Evolutionary conservation across 1,139 yeast species (phyloP).

Genomic region (Chernovozyma sophiae-reginae): DNA sequence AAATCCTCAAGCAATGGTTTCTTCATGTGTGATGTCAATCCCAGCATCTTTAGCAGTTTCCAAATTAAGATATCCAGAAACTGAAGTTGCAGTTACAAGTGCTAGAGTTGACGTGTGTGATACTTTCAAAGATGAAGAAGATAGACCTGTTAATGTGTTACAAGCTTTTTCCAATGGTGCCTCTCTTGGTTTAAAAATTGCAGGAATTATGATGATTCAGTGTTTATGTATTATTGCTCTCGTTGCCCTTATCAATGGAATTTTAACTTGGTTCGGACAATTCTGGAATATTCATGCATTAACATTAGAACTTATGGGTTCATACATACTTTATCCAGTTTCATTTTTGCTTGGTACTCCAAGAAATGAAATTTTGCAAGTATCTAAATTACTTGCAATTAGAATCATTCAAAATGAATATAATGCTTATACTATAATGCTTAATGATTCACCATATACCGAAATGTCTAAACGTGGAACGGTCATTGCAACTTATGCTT

Average conservation of each 20-base stretch:
- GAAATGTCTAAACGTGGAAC: slow-evolving; percentile 50
- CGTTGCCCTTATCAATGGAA: slow-evolving; percentile 55
- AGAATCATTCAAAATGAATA: slow-evolving; percentile 64
- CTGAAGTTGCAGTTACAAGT: slow-evolving; percentile 51
- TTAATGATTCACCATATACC: slow-evolving; percentile 41
- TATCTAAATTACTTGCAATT: slow-evolving; percentile 52
- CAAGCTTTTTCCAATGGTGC: slow-evolving; percentile 68
- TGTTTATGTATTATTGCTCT: slow-evolving; percentile 61
- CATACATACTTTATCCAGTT: slow-evolving; percentile 59
- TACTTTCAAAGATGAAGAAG: slow-evolving; percentile 29
- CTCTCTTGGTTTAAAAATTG: slow-evolving; percentile 54
- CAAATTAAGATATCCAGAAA: slow-evolving; percentile 59
- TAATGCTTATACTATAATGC: slow-evolving; percentile 51
- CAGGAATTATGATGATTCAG: slow-evolving; percentile 58
- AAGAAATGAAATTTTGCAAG: slow-evolving; percentile 48
- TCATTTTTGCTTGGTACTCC: slow-evolving; percentile 63
- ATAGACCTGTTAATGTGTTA: slow-evolving; percentile 51
- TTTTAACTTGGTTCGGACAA: slow-evolving; percentile 61
- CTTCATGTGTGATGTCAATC: slow-evolving; percentile 69
- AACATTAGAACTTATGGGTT: slow-evolving; percentile 53
- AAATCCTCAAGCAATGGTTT: slow-evolving; percentile 60
- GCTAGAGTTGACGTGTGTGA: slow-evolving; percentile 49
- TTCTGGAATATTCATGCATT: slow-evolving; percentile 56
- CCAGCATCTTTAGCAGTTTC: slow-evolving; percentile 66
- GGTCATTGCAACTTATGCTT: slow-evolving; percentile 59